Evolutionary conservation across 2,329 filamentous ascomycete genomes (phyloP).

Genomic region (Sarocladium oryzae): DNA sequence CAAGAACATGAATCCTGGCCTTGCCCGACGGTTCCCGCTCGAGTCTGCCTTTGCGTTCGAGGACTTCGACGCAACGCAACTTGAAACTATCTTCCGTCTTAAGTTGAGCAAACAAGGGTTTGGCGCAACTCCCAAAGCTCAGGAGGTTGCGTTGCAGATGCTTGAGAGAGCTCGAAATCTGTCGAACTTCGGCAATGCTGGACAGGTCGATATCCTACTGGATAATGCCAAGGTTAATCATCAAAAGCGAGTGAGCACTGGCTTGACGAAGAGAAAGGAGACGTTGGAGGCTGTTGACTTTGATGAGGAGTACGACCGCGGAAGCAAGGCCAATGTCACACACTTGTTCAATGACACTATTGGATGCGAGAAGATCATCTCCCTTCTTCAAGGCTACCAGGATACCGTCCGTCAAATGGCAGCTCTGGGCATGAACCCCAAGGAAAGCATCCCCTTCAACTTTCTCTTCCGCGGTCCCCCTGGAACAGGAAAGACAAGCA

Average conservation of each 20-base stretch:
- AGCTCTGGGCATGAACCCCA: conserved; percentile 19
- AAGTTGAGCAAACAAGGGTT: conserved; percentile 56
- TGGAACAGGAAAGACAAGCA: conserved; percentile 68
- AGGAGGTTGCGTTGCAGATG: conserved; percentile 50
- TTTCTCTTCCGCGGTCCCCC: conserved; percentile 62
- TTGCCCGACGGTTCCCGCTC: conserved; percentile 59
- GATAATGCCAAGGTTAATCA: conserved; percentile 44
- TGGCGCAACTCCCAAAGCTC: conserved; percentile 42
- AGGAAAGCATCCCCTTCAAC: conserved; percentile 52
- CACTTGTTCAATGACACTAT: conserved; percentile 53
- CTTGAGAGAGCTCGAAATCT: conserved; percentile 55
- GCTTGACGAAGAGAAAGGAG: conserved; percentile 33
- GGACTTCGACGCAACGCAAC: conserved; percentile 55
- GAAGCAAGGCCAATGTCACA: conserved; percentile 36
- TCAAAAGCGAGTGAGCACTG: conserved; percentile 20
- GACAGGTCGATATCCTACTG: conserved; percentile 64
- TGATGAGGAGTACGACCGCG: conserved; percentile 54
- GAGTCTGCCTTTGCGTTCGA: conserved; percentile 60
- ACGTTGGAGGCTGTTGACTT: conserved; percentile 72
- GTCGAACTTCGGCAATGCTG: conserved; percentile 68
- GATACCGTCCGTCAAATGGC: conserved; percentile 28
- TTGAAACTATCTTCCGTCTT: conserved; percentile 52
- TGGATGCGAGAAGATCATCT: conserved; percentile 49
- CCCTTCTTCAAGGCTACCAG: conserved; percentile 48
- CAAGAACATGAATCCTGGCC: conserved; percentile 65